phyloP scores from a whole-genome alignment of 257 asterid species.

The Solanum rostratum region DNA sequence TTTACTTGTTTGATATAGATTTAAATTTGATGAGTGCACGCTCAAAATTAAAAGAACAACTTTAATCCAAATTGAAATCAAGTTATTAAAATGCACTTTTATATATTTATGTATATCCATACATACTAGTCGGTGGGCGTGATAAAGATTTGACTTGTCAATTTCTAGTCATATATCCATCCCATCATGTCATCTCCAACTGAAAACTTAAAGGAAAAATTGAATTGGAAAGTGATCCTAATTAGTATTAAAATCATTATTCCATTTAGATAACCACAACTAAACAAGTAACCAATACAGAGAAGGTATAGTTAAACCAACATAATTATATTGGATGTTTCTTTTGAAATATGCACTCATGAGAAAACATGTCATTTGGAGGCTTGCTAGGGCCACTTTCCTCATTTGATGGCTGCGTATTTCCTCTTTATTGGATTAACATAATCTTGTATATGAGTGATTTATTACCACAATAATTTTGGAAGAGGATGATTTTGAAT shows the following conservation, averaged over 20 bases:
- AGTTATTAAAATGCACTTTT: no score
- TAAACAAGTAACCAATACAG: background rate
- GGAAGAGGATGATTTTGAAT: no score
- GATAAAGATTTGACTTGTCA: background rate
- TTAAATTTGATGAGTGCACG: no score
- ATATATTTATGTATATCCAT: no score
- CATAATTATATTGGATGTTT: no score
- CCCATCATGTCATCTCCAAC: background rate
- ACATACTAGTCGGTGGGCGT: constrained; percentile 3
- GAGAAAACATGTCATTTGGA: background rate
- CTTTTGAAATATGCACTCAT: no score
- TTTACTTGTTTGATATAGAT: no score
- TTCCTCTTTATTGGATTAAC: background rate
- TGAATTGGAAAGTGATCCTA: background rate
- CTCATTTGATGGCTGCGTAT: background rate
- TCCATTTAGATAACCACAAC: background rate
- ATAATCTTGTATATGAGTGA: background rate
- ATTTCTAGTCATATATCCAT: background rate
- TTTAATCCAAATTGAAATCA: no score
- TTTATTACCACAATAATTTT: background rate
- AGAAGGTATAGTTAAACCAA: background rate
- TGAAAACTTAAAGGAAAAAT: background rate
- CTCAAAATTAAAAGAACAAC: no score
- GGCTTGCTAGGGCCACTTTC: background rate
- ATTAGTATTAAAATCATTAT: background rate